Evolutionary conservation across 805 yeast genomes (phyloP).

Genomic region (Nakazawaea wickerhamii): DNA sequence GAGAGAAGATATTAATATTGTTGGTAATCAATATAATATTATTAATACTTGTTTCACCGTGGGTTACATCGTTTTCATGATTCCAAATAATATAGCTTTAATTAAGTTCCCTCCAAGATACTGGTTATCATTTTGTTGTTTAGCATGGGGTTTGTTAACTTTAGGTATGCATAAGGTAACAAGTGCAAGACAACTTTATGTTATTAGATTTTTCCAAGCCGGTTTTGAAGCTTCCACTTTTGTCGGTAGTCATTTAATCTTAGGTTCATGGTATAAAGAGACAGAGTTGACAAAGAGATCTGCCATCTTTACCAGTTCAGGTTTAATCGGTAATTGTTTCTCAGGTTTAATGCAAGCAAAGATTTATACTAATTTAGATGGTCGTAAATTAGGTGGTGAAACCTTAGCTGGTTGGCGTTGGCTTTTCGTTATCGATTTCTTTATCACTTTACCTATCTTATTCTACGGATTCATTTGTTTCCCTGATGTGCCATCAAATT

Average conservation of each 20-base stretch:
- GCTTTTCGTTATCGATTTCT: conserved; percentile 59
- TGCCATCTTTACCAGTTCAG: conserved; percentile 51
- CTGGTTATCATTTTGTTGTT: conserved; percentile 43
- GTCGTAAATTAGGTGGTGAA: conserved; percentile 26
- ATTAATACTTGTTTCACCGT: conserved; percentile 52
- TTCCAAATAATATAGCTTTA: conserved; percentile 55
- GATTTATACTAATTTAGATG: conserved; percentile 36
- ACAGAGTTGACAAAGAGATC: conserved; percentile 43
- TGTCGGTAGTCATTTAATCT: conserved; percentile 48
- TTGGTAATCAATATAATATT: conserved; percentile 46
- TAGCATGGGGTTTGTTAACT: conserved; percentile 54
- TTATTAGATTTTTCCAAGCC: conserved; percentile 55
- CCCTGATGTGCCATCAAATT: conserved; percentile 41
- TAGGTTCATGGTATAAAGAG: conserved; percentile 50
- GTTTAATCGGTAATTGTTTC: conserved; percentile 49
- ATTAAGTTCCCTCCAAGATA: conserved; percentile 49
- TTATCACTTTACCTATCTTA: conserved; percentile 48
- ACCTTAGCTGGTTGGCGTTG: conserved; percentile 62
- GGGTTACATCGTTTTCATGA: conserved; percentile 56
- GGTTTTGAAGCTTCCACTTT: conserved; percentile 53
- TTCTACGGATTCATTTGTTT: conserved; percentile 41
- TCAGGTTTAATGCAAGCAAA: conserved; percentile 56
- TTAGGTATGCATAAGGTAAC: conserved; percentile 45
- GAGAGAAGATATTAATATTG: conserved; percentile 38
- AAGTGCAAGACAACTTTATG: conserved; percentile 45